A percentile compares a stretch with the other conserved stretches of the same genome.
Conservation (phyloP, 345 rosid species). For the Citrus glauca region DNA sequence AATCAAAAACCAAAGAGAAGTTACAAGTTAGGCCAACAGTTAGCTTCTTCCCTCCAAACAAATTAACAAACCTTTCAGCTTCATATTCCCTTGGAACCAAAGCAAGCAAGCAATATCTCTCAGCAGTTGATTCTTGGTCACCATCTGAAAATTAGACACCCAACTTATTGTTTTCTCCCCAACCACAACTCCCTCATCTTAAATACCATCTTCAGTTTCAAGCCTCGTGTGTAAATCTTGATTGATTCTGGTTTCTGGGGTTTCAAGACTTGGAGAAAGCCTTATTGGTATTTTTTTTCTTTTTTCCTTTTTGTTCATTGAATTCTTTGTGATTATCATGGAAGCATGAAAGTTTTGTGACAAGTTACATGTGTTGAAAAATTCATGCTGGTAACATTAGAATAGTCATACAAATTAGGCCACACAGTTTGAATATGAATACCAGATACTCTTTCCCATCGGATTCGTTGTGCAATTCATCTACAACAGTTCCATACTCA, state of each 20-base stretch:
- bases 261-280: neutral
- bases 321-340: slow-evolving; percentile 13
- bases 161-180: slow-evolving; percentile 49
- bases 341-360: slow-evolving; percentile 19
- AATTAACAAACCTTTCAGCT: slow-evolving; percentile 11
- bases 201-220: slow-evolving; percentile 23
- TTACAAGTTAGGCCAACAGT: slow-evolving; percentile 80
- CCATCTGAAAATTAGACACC: slow-evolving; percentile 75
- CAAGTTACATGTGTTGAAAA: neutral
- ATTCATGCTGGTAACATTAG: neutral
- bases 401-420: neutral
- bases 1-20: slow-evolving; percentile 50
- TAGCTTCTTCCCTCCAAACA: slow-evolving; percentile 33
- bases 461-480: slow-evolving; percentile 39
- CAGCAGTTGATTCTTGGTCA: slow-evolving; percentile 74
- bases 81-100: slow-evolving; percentile 49
- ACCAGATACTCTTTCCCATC: slow-evolving; percentile 49
- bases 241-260: slow-evolving; percentile 7
- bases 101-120: slow-evolving; percentile 32
- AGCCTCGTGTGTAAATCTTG: neutral
- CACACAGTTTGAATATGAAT: slow-evolving; percentile 37
- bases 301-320: slow-evolving; percentile 22
- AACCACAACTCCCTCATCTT: slow-evolving; percentile 18
- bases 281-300: neutral
- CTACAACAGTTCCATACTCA: slow-evolving; percentile 37